Conservation (phyloP, 129 eudicot genomes). For the Kitagawia praeruptora region DNA sequence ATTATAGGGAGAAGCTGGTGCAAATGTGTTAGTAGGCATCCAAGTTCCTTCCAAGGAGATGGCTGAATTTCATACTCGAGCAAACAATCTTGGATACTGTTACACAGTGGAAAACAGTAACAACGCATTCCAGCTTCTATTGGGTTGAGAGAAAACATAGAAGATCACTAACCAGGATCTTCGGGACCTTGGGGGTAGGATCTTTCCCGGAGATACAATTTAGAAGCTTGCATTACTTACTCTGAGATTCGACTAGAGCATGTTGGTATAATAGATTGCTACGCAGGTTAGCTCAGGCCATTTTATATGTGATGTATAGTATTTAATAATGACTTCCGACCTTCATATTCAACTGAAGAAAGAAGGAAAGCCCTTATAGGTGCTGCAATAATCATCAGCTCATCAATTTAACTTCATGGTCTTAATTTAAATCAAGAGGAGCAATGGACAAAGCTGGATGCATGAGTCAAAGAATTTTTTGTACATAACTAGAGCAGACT, state of each 20-base stretch:
- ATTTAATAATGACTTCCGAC: background rate
- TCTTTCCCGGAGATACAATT: background rate
- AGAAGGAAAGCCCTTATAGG: background rate
- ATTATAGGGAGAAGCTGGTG: constrained; percentile 8
- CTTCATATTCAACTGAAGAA: background rate
- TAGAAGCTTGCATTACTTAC: too few relatives aligned
- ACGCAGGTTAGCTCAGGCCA: background rate
- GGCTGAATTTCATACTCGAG: background rate
- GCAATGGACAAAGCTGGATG: background rate
- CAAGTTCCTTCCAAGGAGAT: constrained; percentile 2
- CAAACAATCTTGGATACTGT: constrained; percentile 9
- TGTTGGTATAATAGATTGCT: background rate
- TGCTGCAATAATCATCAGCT: background rate
- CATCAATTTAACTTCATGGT: background rate
- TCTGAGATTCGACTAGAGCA: background rate
- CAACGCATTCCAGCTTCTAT: constrained; percentile 6
- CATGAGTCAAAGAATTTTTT: background rate
- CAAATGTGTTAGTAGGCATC: constrained; percentile 11
- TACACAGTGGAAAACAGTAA: constrained; percentile 8
- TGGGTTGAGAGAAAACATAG: background rate
- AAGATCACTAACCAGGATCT: too few relatives aligned
- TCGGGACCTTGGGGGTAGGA: background rate
- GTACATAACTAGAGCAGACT: background rate
- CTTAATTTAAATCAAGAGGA: background rate
- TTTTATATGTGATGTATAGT: background rate